Evolutionary conservation across 768 basidiomycete species (phyloP).

Genomic region (Dacryopinax spathularia): DNA sequence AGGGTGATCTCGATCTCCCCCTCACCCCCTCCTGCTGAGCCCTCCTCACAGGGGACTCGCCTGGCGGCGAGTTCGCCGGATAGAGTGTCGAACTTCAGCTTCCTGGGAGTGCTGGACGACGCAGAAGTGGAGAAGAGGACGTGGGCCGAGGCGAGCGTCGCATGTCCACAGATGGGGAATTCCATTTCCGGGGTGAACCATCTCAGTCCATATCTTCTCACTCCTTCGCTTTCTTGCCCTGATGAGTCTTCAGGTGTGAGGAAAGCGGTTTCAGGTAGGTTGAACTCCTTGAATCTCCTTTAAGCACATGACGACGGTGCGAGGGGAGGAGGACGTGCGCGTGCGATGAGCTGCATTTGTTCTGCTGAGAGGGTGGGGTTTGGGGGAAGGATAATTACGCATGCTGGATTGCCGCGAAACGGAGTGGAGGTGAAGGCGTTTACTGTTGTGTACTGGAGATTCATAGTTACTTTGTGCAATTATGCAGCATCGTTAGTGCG

Average conservation of each 20-base stretch:
- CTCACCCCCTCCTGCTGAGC: not conserved
- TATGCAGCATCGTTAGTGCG: no score
- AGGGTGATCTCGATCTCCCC: conserved; percentile 18
- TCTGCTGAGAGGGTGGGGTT: conserved; percentile 8
- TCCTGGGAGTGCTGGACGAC: conserved; percentile 5
- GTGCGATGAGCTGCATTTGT: conserved; percentile 1
- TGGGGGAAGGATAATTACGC: conserved; percentile 18
- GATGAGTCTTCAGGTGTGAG: conserved; percentile 3
- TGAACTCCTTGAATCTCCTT: conserved; percentile 17
- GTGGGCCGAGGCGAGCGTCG: conserved; percentile 22
- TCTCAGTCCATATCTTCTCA: conserved; percentile 15
- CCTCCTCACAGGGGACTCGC: not conserved
- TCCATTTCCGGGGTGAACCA: conserved; percentile 22
- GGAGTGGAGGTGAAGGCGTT: conserved; percentile 23
- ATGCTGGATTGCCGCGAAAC: conserved; percentile 24
- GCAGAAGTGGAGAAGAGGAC: conserved; percentile 14
- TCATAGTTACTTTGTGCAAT: no score
- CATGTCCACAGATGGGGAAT: conserved; percentile 24
- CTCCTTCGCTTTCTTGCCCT: not conserved
- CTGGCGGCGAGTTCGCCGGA: conserved; percentile 15
- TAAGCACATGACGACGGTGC: not conserved
- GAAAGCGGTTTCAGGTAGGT: conserved; percentile 19
- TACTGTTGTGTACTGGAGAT: conserved; percentile 13
- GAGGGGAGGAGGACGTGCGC: not conserved
- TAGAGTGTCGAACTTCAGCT: conserved; percentile 14